Conservation (phyloP, 805 yeast species). For the Candida succiphila region DNA sequence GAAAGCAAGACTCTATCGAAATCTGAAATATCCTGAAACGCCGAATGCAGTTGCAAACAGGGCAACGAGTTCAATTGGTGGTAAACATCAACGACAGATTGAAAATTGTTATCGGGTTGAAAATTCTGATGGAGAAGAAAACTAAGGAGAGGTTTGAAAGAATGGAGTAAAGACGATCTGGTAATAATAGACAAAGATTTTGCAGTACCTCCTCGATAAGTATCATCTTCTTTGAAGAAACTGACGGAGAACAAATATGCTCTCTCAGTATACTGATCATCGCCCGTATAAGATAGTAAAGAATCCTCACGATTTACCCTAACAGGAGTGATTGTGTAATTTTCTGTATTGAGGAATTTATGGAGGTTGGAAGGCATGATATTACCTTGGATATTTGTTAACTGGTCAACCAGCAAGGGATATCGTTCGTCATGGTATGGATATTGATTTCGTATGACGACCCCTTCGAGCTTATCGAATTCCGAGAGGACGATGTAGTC, state of each 20-base stretch:
- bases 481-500: conserved; percentile 50
- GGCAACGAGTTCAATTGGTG: conserved; percentile 1
- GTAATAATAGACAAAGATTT: conserved; percentile 39
- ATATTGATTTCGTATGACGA: conserved; percentile 49
- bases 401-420: conserved; percentile 58
- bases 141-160: conserved; percentile 37
- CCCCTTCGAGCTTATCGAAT: conserved; percentile 72
- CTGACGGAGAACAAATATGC: conserved; percentile 19
- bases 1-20: conserved; percentile 13
- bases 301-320: conserved; percentile 20
- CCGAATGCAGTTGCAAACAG: not conserved
- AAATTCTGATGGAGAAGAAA: conserved; percentile 28
- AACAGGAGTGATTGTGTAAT: conserved; percentile 46
- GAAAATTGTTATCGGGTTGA: not conserved
- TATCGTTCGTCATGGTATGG: conserved; percentile 32
- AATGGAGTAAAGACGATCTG: conserved; percentile 30
- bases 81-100: conserved; percentile 1
- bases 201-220: conserved; percentile 29
- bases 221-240: conserved; percentile 19
- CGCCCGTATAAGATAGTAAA: conserved; percentile 8
- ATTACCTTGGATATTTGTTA: conserved; percentile 16
- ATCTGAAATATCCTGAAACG: conserved; percentile 2
- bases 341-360: conserved; percentile 36
- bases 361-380: conserved; percentile 28
- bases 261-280: conserved; percentile 5